Percentiles rank a stretch among this genome's conserved stretches.
Conservation (phyloP, 169 alveolate species). For the Prorocentrum cordatum region DNA sequence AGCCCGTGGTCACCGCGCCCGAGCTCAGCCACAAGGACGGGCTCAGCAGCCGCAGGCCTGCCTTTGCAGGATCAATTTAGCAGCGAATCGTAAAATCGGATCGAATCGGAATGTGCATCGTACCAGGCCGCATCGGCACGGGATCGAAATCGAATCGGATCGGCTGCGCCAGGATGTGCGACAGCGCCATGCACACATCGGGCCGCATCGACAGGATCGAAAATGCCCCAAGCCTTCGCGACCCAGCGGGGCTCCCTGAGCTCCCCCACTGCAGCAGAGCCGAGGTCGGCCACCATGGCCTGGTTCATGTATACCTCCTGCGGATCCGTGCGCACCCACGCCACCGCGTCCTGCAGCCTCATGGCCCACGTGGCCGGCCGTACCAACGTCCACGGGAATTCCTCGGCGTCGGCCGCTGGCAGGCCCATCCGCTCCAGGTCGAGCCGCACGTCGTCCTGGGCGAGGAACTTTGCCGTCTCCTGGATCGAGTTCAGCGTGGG, state of each 20-base stretch:
- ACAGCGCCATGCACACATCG: too few relatives aligned
- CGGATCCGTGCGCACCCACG: not conserved
- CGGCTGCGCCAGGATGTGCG: too few relatives aligned
- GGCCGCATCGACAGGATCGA: too few relatives aligned
- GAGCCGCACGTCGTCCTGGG: not conserved
- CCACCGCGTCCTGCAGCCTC: conserved; percentile 26
- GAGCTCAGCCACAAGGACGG: conserved; percentile 26
- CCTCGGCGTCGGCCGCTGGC: not conserved
- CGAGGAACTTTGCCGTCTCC: not conserved
- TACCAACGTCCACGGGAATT: not conserved
- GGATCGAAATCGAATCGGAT: too few relatives aligned
- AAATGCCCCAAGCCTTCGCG: not conserved
- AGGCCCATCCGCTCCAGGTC: not conserved
- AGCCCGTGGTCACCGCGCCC: conserved; percentile 15
- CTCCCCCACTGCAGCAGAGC: not conserved
- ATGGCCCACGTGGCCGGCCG: conserved; percentile 11
- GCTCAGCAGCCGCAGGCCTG: not conserved
- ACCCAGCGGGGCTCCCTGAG: not conserved
- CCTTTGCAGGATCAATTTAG: too few relatives aligned
- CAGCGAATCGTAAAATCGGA: too few relatives aligned
- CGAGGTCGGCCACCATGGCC: conserved; percentile 35
- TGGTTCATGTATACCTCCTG: conserved; percentile 63
- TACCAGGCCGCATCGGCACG: too few relatives aligned
- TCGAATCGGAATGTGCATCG: too few relatives aligned
- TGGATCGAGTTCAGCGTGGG: not conserved